Evolutionary conservation across 208 protist genomes (phyloP).

Genomic region (Endotrypanum monterogeii): DNA sequence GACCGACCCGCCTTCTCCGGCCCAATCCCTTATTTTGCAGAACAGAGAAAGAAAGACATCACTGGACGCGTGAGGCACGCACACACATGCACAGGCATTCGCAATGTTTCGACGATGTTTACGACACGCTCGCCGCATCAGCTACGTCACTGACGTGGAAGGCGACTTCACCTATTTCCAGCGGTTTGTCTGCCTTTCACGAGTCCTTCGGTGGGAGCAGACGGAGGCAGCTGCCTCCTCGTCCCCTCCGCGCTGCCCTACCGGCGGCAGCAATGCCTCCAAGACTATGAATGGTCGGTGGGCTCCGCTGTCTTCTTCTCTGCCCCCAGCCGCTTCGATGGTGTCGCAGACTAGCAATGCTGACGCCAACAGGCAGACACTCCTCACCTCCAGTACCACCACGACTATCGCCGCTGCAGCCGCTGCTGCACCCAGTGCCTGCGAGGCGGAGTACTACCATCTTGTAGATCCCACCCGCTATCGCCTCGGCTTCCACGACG

Average conservation of each 20-base stretch:
- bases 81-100: neutral
- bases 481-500: conserved; percentile 49
- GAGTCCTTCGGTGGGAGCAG: conserved; percentile 26
- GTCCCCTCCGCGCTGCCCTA: neutral
- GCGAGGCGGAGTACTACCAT: conserved; percentile 8
- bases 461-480: conserved; percentile 26
- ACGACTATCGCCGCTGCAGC: no score
- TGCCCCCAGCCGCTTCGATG: neutral
- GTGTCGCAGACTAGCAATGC: neutral
- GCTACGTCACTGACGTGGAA: conserved; percentile 91
- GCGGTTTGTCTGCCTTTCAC: conserved; percentile 51
- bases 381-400: neutral
- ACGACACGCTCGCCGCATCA: conserved; percentile 31
- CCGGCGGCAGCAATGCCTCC: neutral
- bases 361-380: neutral
- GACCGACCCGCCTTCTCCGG: no score
- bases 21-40: no score
- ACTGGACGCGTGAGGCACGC: no score
- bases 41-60: no score
- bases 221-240: neutral
- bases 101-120: conserved; percentile 33
- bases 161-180: conserved; percentile 85
- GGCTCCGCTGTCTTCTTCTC: conserved; percentile 5
- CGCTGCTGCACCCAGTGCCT: neutral
- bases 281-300: neutral